Conservation (phyloP, 805 yeast genomes). For the Tetrapisispora nanseiensis region DNA sequence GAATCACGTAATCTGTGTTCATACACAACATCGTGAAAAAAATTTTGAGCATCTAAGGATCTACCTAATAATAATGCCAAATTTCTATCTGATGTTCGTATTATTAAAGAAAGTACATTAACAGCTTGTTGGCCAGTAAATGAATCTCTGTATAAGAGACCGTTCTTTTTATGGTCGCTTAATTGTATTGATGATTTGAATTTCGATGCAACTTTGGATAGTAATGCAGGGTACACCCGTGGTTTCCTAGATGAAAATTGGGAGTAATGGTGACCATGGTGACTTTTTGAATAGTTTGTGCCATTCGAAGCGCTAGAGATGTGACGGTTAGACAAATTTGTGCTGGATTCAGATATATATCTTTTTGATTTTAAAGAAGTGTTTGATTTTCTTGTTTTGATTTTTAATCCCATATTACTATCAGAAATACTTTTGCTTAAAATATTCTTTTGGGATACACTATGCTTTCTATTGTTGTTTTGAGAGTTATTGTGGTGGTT, state of each 20-base stretch:
- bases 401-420: conserved; percentile 27
- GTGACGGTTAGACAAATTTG: conserved; percentile 3
- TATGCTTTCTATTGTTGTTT: background rate
- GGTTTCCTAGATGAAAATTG: conserved; percentile 38
- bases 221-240: conserved; percentile 77
- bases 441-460: conserved; percentile 1
- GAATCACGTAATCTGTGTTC: conserved; percentile 90
- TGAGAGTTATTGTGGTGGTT: conserved; percentile 2
- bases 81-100: conserved; percentile 84
- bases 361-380: conserved; percentile 31
- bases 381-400: conserved; percentile 39
- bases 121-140: conserved; percentile 93
- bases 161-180: conserved; percentile 80
- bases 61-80: conserved; percentile 83
- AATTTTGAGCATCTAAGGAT: conserved; percentile 85
- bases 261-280: conserved; percentile 1
- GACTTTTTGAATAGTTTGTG: background rate
- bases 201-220: conserved; percentile 73
- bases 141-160: conserved; percentile 82
- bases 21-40: conserved; percentile 91
- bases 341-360: conserved; percentile 28
- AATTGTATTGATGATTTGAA: conserved; percentile 61
- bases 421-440: conserved; percentile 2
- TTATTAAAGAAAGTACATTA: conserved; percentile 74
- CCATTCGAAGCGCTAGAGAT: conserved; percentile 1